These are phyloP conservation scores for Mychonastes homosphaera DNA, from an alignment of 139 green algal genomes.

Conservation along the genomic window DNA sequence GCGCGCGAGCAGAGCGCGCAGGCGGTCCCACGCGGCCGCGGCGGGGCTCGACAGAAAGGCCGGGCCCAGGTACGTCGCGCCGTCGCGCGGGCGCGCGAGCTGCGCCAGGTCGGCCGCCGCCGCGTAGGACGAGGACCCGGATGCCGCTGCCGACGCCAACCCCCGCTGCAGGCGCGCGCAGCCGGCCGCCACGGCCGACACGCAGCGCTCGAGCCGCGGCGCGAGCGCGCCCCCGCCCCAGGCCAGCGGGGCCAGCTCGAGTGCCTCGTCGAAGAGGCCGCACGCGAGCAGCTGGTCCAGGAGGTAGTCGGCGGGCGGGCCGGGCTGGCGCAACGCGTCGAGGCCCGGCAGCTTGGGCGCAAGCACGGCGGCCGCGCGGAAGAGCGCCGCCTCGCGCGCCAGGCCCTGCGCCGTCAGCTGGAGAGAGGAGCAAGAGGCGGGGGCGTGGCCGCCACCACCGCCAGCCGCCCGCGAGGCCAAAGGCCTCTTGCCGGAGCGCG, in stretches of 20 bases:
- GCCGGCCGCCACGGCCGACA: neutral
- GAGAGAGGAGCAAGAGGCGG: too few species aligned
- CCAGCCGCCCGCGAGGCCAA: too few species aligned
- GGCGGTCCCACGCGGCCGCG: conserved; percentile 10
- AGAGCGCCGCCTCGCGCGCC: conserved; percentile 8
- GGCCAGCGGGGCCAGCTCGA: conserved; percentile 1
- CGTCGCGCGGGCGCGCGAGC: neutral
- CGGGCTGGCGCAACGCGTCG: conserved; percentile 5
- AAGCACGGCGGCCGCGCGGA: conserved; percentile 1
- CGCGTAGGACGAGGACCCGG: neutral
- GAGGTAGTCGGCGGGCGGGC: neutral
- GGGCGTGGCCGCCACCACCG: too few species aligned
- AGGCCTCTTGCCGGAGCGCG: too few species aligned
- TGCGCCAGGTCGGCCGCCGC: neutral
- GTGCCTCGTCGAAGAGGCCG: neutral
- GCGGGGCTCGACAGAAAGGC: conserved; percentile 7
- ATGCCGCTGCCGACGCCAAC: neutral
- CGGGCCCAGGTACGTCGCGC: neutral
- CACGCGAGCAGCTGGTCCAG: conserved; percentile 6
- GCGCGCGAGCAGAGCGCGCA: conserved; percentile 5
- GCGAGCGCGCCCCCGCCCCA: conserved; percentile 1
- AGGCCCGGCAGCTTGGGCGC: conserved; percentile 6
- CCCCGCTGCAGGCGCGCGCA: conserved; percentile 7
- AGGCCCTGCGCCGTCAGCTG: conserved; percentile 1
- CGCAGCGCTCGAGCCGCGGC: conserved; percentile 3